Evolutionary conservation across 805 yeast genomes (phyloP), one percentile per base, ranked within the genome.

Genomic region (Candida maltosa): DNA sequence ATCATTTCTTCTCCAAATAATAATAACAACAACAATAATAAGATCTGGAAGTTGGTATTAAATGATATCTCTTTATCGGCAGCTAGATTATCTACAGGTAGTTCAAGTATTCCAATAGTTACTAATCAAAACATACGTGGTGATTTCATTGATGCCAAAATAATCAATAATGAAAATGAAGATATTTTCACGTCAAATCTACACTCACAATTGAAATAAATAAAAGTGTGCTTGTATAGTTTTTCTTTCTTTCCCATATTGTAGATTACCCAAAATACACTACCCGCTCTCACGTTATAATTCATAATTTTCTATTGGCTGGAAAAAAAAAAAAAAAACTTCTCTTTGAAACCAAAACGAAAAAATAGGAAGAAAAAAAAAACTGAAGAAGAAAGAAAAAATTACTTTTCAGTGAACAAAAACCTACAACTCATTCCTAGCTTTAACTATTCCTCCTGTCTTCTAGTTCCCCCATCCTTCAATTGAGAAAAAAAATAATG

Each of bases 61-160:
- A 61, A 59, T 41, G 65, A 58, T 16, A 52, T 55, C 18, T 56
- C 66, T n/a, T 46, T 60, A 33, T 46, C 60, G 9, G 68, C 69
- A 0, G 69, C 69, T 4, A 42, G 62, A 21, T 47, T 60, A 2
- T 60, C 69, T 3, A 57, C 62, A 8, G 68, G 68, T 4, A 47
- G 50, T 12, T 36, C 50, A 6, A 56, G 60, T 3, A 37, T 40
- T 5, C 40, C 58, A 4, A 42, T 52, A 10, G 40, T 44, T 6
- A 54, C 50, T 27, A 48, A 44, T 34, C 42, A 46, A 17, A 49
- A 49, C 34, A 39, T 59, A 26, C 48, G 48, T 14, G 44, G 60
- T 20, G 65, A 58, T 39, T 56, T 58, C 33, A 51, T 49, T 9
- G 60, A 51, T 28, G 54, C 58, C 14, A 47, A 46, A 9, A 23